These are phyloP conservation scores for Polytrichum commune DNA, from an alignment of 225 moss, liverwort and hornwort species.

Conservation along the genomic window DNA sequence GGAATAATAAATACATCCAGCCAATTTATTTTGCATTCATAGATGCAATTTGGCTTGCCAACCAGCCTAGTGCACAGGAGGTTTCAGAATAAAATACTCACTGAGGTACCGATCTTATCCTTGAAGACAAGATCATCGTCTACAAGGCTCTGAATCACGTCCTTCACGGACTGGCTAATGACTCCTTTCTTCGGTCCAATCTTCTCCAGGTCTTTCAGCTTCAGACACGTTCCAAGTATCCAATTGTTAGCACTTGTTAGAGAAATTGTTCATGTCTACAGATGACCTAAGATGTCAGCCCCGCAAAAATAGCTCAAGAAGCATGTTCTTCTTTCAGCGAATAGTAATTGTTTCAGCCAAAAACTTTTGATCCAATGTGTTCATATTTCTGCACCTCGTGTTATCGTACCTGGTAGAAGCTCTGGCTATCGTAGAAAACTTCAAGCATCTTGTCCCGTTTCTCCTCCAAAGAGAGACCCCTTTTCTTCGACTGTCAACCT, in stretches of 20 bases:
- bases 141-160: conserved; percentile 78
- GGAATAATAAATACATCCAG: too few relatives aligned
- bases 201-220: conserved; percentile 91
- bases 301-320: too few relatives aligned
- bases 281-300: too few relatives aligned
- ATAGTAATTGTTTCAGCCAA: too few relatives aligned
- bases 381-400: not conserved
- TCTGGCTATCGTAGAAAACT: conserved; percentile 75
- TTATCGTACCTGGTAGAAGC: conserved; percentile 64
- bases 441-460: conserved; percentile 82
- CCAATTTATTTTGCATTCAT: too few relatives aligned
- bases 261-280: too few relatives aligned
- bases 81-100: conserved; percentile 29
- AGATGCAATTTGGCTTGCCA: too few relatives aligned
- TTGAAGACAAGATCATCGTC: conserved; percentile 88
- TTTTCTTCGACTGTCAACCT: conserved; percentile 58
- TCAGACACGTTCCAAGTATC: conserved; percentile 7
- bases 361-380: too few relatives aligned
- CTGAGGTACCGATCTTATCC: conserved; percentile 91
- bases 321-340: too few relatives aligned
- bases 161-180: conserved; percentile 88
- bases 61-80: not conserved
- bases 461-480: conserved; percentile 78
- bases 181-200: conserved; percentile 91
- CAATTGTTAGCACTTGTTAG: not conserved